Percentiles rank a stretch among this genome's conserved stretches.
Evolutionary conservation across 2,329 filamentous ascomycete species (phyloP).

Genomic region (Thielaviopsis euricoi): DNA sequence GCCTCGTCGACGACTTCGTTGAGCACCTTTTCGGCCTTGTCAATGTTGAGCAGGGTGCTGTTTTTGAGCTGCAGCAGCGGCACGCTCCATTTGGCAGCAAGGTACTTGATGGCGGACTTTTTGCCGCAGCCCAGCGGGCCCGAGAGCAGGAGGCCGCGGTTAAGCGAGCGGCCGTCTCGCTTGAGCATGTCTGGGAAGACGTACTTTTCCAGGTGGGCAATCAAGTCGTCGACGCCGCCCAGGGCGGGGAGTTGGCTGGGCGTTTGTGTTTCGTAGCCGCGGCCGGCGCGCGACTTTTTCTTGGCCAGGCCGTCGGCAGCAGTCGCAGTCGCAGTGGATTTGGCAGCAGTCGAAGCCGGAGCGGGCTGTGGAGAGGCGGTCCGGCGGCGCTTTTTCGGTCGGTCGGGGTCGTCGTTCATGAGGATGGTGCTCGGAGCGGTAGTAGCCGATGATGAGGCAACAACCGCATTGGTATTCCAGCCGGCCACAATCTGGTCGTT

Average conservation of each 20-base stretch:
- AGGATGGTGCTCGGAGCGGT: conserved; percentile 12
- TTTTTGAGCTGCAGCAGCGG: conserved; percentile 45
- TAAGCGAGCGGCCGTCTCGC: conserved; percentile 1
- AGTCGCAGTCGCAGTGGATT: conserved; percentile 14
- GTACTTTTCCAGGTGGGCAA: conserved; percentile 9
- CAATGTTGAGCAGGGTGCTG: conserved; percentile 22
- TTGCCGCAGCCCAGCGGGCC: conserved; percentile 72
- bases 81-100: conserved; percentile 55
- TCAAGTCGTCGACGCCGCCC: conserved; percentile 18
- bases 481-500: conserved; percentile 27
- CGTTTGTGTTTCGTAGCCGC: conserved; percentile 19
- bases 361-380: conserved; percentile 12
- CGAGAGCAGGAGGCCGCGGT: conserved; percentile 51
- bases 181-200: conserved; percentile 10
- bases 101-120: conserved; percentile 56
- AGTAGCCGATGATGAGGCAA: conserved; percentile 3
- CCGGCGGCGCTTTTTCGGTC: conserved; percentile 18
- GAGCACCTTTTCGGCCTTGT: conserved; percentile 24
- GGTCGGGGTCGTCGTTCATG: conserved; percentile 17
- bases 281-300: conserved; percentile 19
- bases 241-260: conserved; percentile 14
- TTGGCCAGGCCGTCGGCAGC: conserved; percentile 7
- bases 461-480: conserved; percentile 19
- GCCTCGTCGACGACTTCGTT: conserved; percentile 47
- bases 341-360: not conserved